Base-by-base conservation (phyloP, 1,284 basidiomycete species). In the Melampsora larici-populina region DNA sequence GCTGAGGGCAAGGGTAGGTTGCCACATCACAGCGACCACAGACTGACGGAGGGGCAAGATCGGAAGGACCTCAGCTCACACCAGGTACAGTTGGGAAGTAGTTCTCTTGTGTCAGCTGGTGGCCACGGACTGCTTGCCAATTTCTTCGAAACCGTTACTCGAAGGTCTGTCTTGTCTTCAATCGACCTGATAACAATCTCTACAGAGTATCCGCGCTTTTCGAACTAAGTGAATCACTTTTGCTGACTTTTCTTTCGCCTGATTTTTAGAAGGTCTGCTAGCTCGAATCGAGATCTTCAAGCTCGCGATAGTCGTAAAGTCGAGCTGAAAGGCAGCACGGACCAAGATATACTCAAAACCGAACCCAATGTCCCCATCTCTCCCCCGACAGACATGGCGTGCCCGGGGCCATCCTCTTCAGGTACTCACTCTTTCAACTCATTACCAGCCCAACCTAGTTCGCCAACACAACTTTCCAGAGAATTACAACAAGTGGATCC, bases 61-160 rank as follows among this genome's bases (percentile, higher is more conserved):
- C 8, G 1, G 11, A 8, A 3, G 40, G 9, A 40, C 40, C 40
- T 40, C 40, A 40, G 40, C 40, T 40, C 40, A 40, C 40, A 40
- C 40, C 40, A 40, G 40, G 40, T 1, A 40, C 40, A 40, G 40
- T 40, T 40, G 40, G 40, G 40, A 13, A 40, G 9, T 13, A 9
- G 40, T 40, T 40, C 40, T 40, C 7, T 13, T 40, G 40, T 9
- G 71, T 81, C 26, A 82, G 83, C 33, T 82, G 82, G 66, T 79
- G 80, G 24, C 82, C 84, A 5, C 82, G 84, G 67, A 82, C 84
- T 33, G 80, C 79, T 55, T 21, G 46, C 49, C 29, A 65, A 65
- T 24, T 29, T 75, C 64, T 67, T 75, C 36, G 60, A 73, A 31
- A 64, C 60, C n/a, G 43, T 73, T 21, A 67, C 64, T 40, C 73